These are phyloP conservation scores for Graphilbum sp. DNA, from an alignment of 2,329 filamentous ascomycete genomes.

Conservation along the genomic window DNA sequence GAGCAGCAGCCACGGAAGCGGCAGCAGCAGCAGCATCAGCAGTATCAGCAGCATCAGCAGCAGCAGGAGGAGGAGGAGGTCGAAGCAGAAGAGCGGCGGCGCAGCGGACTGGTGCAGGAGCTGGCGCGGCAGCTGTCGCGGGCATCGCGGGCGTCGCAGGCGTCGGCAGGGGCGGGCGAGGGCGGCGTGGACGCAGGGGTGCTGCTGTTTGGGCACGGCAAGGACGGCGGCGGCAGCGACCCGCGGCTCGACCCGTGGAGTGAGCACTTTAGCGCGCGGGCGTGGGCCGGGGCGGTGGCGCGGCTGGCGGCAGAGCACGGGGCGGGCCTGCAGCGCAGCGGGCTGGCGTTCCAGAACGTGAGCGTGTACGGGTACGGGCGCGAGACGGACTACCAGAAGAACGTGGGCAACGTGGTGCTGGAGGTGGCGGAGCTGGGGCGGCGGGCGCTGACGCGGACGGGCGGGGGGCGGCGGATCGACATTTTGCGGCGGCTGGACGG, in stretches of 20 bases:
- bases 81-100: too few relatives aligned
- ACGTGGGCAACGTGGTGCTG: slow-evolving; percentile 44
- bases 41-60: too few relatives aligned
- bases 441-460: slow-evolving; percentile 32
- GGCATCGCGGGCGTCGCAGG: too few relatives aligned
- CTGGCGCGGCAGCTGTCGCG: too few relatives aligned
- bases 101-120: too few relatives aligned
- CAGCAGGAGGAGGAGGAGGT: too few relatives aligned
- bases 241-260: slow-evolving; percentile 30
- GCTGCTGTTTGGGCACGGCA: too few relatives aligned
- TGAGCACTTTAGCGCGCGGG: slow-evolving; percentile 29
- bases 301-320: slow-evolving; percentile 33
- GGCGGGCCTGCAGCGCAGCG: slow-evolving; percentile 38
- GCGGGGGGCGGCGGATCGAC: slow-evolving; percentile 40
- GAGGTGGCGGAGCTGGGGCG: slow-evolving; percentile 25
- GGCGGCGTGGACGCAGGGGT: too few relatives aligned
- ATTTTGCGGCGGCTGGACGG: slow-evolving; percentile 53
- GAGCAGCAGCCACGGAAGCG: too few relatives aligned
- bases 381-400: slow-evolving; percentile 53
- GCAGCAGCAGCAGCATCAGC: too few relatives aligned
- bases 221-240: too few relatives aligned
- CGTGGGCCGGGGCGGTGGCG: slow-evolving; percentile 43
- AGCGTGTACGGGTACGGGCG: slow-evolving; percentile 52
- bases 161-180: too few relatives aligned
- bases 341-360: slow-evolving; percentile 49